Evolutionary conservation across 2,329 filamentous ascomycete species (phyloP).

Genomic region (Cylindrodendrum hubeiense): DNA sequence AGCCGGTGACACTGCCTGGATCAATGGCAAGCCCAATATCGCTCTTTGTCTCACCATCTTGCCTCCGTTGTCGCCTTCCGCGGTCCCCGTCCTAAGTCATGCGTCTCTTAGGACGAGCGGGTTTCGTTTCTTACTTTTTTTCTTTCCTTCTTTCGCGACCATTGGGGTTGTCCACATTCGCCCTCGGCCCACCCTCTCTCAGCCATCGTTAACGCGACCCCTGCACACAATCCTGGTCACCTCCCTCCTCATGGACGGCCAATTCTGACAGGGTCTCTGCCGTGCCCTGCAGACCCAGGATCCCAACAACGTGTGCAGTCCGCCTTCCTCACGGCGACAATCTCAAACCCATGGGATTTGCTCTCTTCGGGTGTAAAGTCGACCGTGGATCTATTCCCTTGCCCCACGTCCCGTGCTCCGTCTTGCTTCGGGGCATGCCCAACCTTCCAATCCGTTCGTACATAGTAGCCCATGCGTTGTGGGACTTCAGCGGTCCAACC

Average conservation of each 20-base stretch:
- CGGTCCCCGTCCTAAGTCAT: constrained; percentile 36
- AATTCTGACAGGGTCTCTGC: constrained; percentile 14
- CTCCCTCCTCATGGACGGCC: constrained; percentile 4
- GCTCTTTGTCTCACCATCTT: constrained; percentile 40
- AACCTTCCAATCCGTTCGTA: neutral
- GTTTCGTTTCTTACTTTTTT: constrained; percentile 35
- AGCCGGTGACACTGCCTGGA: constrained; percentile 30
- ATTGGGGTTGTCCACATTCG: constrained; percentile 29
- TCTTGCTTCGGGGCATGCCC: constrained; percentile 2
- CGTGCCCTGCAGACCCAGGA: constrained; percentile 15
- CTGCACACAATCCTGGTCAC: constrained; percentile 22
- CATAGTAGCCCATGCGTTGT: constrained; percentile 2
- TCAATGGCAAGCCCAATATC: constrained; percentile 34
- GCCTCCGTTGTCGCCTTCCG: constrained; percentile 30
- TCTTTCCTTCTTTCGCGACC: constrained; percentile 29
- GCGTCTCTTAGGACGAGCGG: constrained; percentile 29
- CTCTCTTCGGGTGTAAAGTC: neutral
- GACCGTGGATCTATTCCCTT: neutral
- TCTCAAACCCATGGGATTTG: neutral
- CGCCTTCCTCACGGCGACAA: neutral
- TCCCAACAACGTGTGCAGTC: constrained; percentile 9
- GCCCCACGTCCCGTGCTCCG: constrained; percentile 1
- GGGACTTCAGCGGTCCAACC: constrained; percentile 29
- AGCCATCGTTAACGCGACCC: constrained; percentile 39
- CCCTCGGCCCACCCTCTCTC: constrained; percentile 40